Conservation (phyloP, 148 eudicot genomes). For the Fagopyrum tataricum region DNA sequence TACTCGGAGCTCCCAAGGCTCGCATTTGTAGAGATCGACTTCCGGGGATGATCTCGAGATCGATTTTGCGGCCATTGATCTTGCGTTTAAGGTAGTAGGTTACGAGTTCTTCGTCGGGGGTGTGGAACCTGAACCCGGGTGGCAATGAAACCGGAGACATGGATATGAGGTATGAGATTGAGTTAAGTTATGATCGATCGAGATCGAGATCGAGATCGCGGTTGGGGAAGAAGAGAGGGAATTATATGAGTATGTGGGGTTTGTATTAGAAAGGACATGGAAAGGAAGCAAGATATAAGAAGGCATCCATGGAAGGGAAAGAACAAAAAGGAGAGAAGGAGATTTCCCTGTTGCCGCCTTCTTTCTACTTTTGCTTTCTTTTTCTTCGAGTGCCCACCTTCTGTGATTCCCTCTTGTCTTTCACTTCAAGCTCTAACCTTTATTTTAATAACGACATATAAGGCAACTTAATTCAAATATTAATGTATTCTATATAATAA, state of each 20-base stretch:
- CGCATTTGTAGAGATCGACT: constrained; percentile 47
- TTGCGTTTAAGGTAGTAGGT: constrained; percentile 42
- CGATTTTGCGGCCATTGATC: constrained; percentile 39
- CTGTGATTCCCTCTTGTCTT: neutral
- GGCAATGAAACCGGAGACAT: constrained; percentile 27
- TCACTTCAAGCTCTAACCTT: neutral
- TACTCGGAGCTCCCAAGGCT: constrained; percentile 44
- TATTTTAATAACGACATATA: too few species aligned
- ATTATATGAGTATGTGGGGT: neutral
- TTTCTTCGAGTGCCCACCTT: constrained; percentile 6
- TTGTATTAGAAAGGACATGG: neutral
- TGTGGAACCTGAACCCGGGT: constrained; percentile 44
- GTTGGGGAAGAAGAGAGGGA: neutral
- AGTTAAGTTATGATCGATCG: neutral
- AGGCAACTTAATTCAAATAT: too few species aligned
- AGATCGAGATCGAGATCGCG: neutral
- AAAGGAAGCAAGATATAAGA: neutral
- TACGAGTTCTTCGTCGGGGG: constrained; percentile 41
- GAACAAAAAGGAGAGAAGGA: constrained; percentile 9
- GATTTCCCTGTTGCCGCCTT: neutral
- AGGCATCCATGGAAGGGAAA: neutral
- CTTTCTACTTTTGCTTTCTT: neutral
- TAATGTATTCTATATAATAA: too few species aligned
- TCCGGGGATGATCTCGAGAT: constrained; percentile 45
- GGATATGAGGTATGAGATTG: neutral